Evolutionary conservation across 768 basidiomycete species (phyloP).

Genomic region (Tricholoma sp.): DNA sequence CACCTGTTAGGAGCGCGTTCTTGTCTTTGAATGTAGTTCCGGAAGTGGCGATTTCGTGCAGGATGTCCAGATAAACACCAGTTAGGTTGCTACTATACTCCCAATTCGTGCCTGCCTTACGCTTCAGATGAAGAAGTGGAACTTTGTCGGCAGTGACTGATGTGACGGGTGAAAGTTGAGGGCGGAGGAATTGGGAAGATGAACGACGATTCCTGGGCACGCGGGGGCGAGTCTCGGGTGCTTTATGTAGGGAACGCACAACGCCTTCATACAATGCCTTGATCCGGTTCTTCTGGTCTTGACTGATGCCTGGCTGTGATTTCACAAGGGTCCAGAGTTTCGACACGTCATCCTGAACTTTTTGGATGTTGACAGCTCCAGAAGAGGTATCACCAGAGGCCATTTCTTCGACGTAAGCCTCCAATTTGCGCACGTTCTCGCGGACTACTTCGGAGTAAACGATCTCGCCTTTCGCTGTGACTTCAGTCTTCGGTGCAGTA

Average conservation of each 20-base stretch:
- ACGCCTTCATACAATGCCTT: conserved; percentile 96
- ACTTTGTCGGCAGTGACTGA: conserved; percentile 79
- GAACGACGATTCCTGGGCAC: conserved; percentile 76
- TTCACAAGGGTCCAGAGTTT: conserved; percentile 98
- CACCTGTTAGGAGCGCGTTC: conserved; percentile 96
- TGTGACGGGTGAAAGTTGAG: conserved; percentile 73
- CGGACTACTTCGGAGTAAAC: conserved; percentile 93
- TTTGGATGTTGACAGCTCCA: conserved; percentile 86
- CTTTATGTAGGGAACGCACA: conserved; percentile 84
- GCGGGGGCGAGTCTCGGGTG: conserved; percentile 55
- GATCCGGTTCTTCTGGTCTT: conserved; percentile 94
- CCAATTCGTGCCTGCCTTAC: conserved; percentile 93
- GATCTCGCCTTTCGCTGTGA: conserved; percentile 91
- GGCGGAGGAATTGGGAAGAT: conserved; percentile 96
- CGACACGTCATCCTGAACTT: conserved; percentile 94
- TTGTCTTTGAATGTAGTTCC: conserved; percentile 99
- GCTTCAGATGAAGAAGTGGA: conserved; percentile 93
- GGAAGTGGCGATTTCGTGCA: conserved; percentile 97
- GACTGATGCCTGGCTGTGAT: conserved; percentile 93
- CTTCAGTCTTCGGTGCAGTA: conserved; percentile 92
- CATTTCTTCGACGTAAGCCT: conserved; percentile 98
- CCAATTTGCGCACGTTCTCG: conserved; percentile 93
- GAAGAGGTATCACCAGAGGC: conserved; percentile 88
- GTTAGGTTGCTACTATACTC: conserved; percentile 98
- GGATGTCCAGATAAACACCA: conserved; percentile 90